A percentile compares a stretch with the other conserved stretches of the same genome.
phyloP scores from a whole-genome alignment of 805 yeast species.

The Saccharomycopsis fodiens region DNA sequence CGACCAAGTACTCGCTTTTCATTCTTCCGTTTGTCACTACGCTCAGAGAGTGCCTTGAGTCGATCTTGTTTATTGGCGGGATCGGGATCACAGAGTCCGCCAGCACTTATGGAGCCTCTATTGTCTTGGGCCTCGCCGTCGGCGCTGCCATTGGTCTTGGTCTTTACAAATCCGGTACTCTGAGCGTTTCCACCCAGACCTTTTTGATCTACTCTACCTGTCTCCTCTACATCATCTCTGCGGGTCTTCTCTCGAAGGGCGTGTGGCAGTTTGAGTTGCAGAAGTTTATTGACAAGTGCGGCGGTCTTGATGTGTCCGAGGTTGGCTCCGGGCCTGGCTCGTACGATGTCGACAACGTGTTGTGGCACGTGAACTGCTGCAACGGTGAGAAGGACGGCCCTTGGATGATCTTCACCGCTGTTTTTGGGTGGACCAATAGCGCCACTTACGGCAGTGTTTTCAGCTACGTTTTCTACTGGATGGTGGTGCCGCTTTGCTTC shows the following conservation, averaged over 20 bases:
- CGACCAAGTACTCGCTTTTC: constrained; percentile 61
- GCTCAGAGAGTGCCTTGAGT: constrained; percentile 84
- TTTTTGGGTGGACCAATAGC: constrained; percentile 90
- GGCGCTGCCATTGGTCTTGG: constrained; percentile 60
- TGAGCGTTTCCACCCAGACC: constrained; percentile 60
- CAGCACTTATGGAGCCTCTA: constrained; percentile 57
- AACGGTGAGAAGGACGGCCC: constrained; percentile 87
- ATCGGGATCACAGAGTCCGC: constrained; percentile 69
- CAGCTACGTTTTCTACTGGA: constrained; percentile 71
- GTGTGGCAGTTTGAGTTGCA: constrained; percentile 88
- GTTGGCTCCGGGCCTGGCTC: constrained; percentile 92
- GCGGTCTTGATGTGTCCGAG: constrained; percentile 81
- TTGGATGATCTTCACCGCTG: constrained; percentile 86
- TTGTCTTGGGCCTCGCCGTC: constrained; percentile 45
- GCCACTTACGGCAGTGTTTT: constrained; percentile 85
- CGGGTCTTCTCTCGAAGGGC: constrained; percentile 80
- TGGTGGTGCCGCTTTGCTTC: constrained; percentile 36
- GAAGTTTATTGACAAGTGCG: constrained; percentile 61
- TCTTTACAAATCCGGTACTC: constrained; percentile 70
- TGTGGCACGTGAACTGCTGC: constrained; percentile 95
- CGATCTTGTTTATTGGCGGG: constrained; percentile 88
- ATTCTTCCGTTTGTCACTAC: constrained; percentile 81
- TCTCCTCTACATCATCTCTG: constrained; percentile 75
- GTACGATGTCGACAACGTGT: constrained; percentile 66
- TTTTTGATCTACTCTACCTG: constrained; percentile 72